These are phyloP conservation scores for Onygena corvina DNA, from an alignment of 2,329 filamentous ascomycete species.

Conservation along the genomic window DNA sequence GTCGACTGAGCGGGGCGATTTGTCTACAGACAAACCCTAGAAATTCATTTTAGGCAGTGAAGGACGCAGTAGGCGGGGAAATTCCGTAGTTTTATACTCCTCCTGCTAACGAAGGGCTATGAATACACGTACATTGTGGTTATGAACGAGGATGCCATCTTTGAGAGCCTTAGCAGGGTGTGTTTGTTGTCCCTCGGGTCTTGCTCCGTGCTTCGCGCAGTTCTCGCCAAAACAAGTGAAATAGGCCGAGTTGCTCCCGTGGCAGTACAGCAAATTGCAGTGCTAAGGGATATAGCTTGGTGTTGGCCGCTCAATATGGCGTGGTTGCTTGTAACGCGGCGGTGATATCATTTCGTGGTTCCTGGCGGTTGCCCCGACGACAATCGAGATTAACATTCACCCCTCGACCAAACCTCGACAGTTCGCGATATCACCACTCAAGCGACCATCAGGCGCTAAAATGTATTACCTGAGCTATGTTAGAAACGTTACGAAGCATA, in stretches of 20 bases:
- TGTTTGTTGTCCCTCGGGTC: not conserved
- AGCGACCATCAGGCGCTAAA: too few species aligned
- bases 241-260: too few species aligned
- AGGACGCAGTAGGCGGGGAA: not conserved
- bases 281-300: not conserved
- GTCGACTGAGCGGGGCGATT: too few species aligned
- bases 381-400: not conserved
- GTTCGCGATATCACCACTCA: too few species aligned
- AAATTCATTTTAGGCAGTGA: not conserved
- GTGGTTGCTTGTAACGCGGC: not conserved
- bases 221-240: not conserved
- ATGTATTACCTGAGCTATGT: too few species aligned
- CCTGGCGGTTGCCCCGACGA: not conserved
- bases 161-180: not conserved
- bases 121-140: conserved; percentile 5
- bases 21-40: not conserved
- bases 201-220: not conserved
- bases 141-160: conserved; percentile 4
- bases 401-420: too few species aligned
- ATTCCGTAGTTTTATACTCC: too few species aligned
- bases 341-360: not conserved
- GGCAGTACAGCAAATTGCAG: not conserved
- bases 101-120: not conserved
- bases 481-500: too few species aligned
- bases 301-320: not conserved